Base-by-base conservation (phyloP, 2,329 filamentous ascomycete genomes). In the Falciphora oryzae region DNA sequence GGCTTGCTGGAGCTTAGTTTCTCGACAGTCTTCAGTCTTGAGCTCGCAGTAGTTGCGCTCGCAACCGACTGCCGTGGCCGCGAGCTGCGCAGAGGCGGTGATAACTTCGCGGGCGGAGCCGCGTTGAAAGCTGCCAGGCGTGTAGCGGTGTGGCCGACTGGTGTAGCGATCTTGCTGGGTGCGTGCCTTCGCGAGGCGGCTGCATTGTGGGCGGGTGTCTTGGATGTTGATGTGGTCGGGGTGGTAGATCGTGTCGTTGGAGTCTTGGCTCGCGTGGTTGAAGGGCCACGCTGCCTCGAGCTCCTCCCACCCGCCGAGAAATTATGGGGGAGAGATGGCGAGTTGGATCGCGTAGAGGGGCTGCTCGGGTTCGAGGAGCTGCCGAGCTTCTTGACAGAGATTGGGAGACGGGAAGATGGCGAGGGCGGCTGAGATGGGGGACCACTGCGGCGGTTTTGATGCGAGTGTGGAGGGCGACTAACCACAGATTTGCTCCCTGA, bases 21-120 rank as follows among this genome's bases (percentile, higher is more conserved):
- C 66, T 90, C 89, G 5, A 83, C 80, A 61, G 85, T 83, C 73
- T 83, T 89, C 70, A 88, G 84, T 65, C 89, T 85, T 50, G 89
- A 90, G 64, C 88, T 86, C 38, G 88, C 81, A n/a, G 89, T 90
- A 2, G 85, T 85, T n/a, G 89, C 89, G 64, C 86, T 81, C 13
- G 91, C 92, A 28, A 96, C 88, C 11, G 90, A 89, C 71, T 92
- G 89, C 63, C 92, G 83, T n/a, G 91, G 91, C 57, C 91, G 83
- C 57, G 92, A 95, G 72, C 91, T 95, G 72, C 92, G 86, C 61
- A 96, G 78, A 13, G 89, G 86, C 4, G 92, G 92, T 1, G 93
- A 96, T 44, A 89, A 83, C 72, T 91, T 92, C 0, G 90, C 85
- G 25, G 83, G 81, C 58, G 90, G 86, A 44, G 85, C 80, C 65